Base-by-base conservation (phyloP, 306 rosid species). In the Echinosophora koreensis region DNA sequence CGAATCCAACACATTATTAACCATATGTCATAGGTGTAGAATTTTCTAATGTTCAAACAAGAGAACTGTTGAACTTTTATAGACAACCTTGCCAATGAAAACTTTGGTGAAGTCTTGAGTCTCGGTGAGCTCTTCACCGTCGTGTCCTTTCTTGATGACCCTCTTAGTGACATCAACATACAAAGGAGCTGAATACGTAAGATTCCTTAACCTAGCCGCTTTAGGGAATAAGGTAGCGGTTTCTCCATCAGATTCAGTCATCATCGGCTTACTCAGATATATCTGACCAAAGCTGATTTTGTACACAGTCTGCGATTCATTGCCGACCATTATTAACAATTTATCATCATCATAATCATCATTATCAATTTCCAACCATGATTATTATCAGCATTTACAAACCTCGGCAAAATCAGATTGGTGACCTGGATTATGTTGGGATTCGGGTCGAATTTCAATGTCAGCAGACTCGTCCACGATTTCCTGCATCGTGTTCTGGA, bases 191-290 rank as follows among this genome's bases (percentile, higher is more conserved):
- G 99, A 95, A 66, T 95, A 95, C 0, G 99, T 95, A 4, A 95
- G 86, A 71, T 95, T 95, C 76, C 98, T 88, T 85, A 95, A 73
- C 87, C 98, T 88, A 16, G 98, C 98, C 69, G 97, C 97, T 88
- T 92, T 95, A 11, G 98, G 98, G 87, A 92, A 95, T 77, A 95
- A 84, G 67, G 97, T 95, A 4, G 97, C 95, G 8, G 98, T 95
- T 77, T 95, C 97, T 70, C 98, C 98, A 52, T 95, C 97, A 28
- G 97, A 92, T 77, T 95, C 98, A 0, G 97, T 95, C 98, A 95
- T 95, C 97, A 92, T 95, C 2, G 98, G 98, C 84, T 92, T 92
- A 88, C 97, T 92, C 82, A 95, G 76, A 80, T 95, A 95, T 80
- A 95, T 95, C 91, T 95, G 97, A 49, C 98, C 98, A 44, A 95